Conservation (phyloP, 495 filamentous ascomycete genomes). For the Talaromyces adpressus region DNA sequence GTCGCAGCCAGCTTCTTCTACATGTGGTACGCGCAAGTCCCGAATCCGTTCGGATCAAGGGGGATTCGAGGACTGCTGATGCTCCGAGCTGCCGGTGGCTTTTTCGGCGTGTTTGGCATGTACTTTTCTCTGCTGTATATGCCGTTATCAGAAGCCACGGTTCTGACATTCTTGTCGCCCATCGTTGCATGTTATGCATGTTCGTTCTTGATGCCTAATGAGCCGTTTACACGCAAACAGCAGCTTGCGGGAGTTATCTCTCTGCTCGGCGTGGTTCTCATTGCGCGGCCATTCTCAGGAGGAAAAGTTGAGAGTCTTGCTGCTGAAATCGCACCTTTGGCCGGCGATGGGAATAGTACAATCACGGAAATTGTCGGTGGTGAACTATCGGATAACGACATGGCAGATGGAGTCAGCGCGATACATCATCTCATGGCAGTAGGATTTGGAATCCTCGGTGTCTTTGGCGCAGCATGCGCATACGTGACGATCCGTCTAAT, state of each 20-base stretch:
- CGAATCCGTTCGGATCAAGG: slow-evolving; percentile 61
- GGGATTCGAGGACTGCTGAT: slow-evolving; percentile 62
- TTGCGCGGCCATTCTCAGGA: slow-evolving; percentile 61
- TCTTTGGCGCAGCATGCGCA: slow-evolving; percentile 69
- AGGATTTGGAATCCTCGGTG: slow-evolving; percentile 66
- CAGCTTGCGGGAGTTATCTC: slow-evolving; percentile 71
- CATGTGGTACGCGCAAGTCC: slow-evolving; percentile 64
- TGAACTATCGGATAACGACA: slow-evolving; percentile 11
- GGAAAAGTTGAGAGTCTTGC: background rate
- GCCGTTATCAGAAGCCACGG: slow-evolving; percentile 83
- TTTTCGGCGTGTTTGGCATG: slow-evolving; percentile 77
- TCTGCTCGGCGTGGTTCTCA: slow-evolving; percentile 74
- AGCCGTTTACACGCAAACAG: slow-evolving; percentile 74
- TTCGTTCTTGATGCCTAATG: slow-evolving; percentile 60
- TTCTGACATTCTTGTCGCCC: slow-evolving; percentile 85
- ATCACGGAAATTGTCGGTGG: background rate
- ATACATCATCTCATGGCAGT: slow-evolving; percentile 68
- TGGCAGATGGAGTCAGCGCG: slow-evolving; percentile 27
- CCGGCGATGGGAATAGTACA: slow-evolving; percentile 9
- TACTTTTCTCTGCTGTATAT: slow-evolving; percentile 85
- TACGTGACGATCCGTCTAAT: slow-evolving; percentile 81
- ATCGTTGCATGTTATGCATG: slow-evolving; percentile 79
- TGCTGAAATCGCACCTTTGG: background rate
- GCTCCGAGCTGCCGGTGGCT: slow-evolving; percentile 64
- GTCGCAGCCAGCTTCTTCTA: slow-evolving; percentile 58